A percentile compares a stretch with the other conserved stretches of the same genome.
Evolutionary conservation across 2,329 filamentous ascomycete species (phyloP).

Genomic region (Monilinia laxa): DNA sequence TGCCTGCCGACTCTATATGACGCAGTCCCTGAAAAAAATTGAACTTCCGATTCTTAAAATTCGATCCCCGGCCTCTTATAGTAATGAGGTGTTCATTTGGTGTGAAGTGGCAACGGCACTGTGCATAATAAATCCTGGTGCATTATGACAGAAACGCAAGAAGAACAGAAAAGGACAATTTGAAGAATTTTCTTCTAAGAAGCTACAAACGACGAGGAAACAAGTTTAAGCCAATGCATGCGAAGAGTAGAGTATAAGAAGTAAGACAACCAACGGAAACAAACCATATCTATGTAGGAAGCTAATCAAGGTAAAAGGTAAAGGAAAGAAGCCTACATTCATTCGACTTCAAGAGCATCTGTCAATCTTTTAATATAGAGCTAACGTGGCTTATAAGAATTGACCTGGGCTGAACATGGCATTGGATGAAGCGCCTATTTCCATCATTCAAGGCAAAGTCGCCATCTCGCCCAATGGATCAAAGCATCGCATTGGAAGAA

Average conservation of each 20-base stretch:
- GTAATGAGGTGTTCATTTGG: slow-evolving; percentile 21
- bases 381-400: background rate
- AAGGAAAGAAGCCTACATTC: background rate
- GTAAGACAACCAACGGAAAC: slow-evolving; percentile 3
- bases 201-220: background rate
- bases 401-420: background rate
- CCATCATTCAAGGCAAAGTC: background rate
- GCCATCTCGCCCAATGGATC: slow-evolving; percentile 2
- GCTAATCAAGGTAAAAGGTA: background rate
- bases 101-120: background rate
- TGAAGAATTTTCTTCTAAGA: background rate
- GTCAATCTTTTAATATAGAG: slow-evolving; percentile 1
- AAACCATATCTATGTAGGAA: background rate
- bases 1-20: slow-evolving; percentile 7
- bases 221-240: background rate
- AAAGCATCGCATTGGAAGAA: background rate
- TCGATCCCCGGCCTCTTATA: background rate
- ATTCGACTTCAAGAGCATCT: slow-evolving; percentile 2
- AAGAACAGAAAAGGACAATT: background rate
- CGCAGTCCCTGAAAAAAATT: slow-evolving; percentile 6
- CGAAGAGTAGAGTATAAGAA: background rate
- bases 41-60: slow-evolving; percentile 9
- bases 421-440: slow-evolving; percentile 4
- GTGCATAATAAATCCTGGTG: slow-evolving; percentile 4
- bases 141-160: slow-evolving; percentile 12